Evolutionary conservation across 441 rosid genomes (phyloP).

Genomic region (Syzygium syzygioides): DNA sequence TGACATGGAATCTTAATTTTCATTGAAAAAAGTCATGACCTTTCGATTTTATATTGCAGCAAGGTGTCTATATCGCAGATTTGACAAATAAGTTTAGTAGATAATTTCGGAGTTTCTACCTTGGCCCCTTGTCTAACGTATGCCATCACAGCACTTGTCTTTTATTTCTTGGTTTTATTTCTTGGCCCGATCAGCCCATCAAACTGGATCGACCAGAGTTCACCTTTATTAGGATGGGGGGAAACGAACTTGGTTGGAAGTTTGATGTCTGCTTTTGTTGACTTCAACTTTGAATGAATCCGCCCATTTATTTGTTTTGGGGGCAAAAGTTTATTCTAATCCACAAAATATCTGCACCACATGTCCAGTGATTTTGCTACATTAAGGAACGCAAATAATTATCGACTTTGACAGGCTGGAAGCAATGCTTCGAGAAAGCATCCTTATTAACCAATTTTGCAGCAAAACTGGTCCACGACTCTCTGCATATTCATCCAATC

Average conservation of each 20-base stretch:
- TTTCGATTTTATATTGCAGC: too few relatives aligned
- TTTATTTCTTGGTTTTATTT: too few relatives aligned
- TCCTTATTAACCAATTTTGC: not conserved
- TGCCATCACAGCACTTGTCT: too few relatives aligned
- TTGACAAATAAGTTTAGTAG: too few relatives aligned
- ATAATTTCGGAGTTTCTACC: too few relatives aligned
- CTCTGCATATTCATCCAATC: not conserved
- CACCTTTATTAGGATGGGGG: not conserved
- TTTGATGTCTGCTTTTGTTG: not conserved
- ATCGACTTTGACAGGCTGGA: fast-evolving
- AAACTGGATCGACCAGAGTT: not conserved
- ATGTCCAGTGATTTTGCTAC: fast-evolving
- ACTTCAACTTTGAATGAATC: too few relatives aligned
- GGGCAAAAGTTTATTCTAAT: not conserved
- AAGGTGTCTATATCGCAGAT: too few relatives aligned
- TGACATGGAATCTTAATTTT: too few relatives aligned
- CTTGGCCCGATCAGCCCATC: too few relatives aligned
- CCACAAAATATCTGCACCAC: not conserved
- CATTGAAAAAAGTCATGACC: too few relatives aligned
- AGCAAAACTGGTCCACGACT: not conserved
- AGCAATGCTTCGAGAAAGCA: not conserved
- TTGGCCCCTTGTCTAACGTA: too few relatives aligned
- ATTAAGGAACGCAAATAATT: not conserved
- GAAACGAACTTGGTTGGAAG: not conserved
- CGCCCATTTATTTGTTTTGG: too few relatives aligned